Evolutionary conservation across 306 rosid genomes (phyloP).

Genomic region (Astragalus membranaceus): DNA sequence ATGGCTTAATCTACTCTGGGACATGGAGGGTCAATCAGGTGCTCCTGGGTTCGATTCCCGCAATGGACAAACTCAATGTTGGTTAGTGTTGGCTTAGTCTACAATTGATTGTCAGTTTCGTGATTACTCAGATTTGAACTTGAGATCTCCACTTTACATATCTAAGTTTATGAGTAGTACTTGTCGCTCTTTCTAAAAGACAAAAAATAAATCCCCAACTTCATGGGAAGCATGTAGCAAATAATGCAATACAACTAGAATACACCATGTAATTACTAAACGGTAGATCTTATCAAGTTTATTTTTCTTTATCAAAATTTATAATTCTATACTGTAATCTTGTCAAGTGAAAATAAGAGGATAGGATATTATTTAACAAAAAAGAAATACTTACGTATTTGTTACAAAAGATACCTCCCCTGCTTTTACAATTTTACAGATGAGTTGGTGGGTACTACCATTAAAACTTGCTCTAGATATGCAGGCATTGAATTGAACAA

Average conservation of each 20-base stretch:
- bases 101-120: too few species aligned
- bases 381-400: not conserved
- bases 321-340: not conserved
- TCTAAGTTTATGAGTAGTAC: too few species aligned
- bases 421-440: constrained; percentile 16
- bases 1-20: too few species aligned
- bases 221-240: not conserved
- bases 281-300: not conserved
- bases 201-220: too few species aligned
- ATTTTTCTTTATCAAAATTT: not conserved
- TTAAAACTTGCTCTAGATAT: not conserved
- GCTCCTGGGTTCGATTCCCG: too few species aligned
- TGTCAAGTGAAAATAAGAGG: not conserved
- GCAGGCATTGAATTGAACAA: not conserved
- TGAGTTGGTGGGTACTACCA: not conserved
- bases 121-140: too few species aligned
- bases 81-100: too few species aligned
- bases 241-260: not conserved
- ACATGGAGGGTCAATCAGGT: too few species aligned
- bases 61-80: too few species aligned
- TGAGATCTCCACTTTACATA: too few species aligned
- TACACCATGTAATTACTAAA: not conserved
- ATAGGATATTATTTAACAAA: not conserved
- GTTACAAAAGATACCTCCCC: not conserved
- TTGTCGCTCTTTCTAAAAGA: too few species aligned